These are phyloP conservation scores for Entomortierella chlamydospora DNA, from an alignment of 192 early-diverging fungal species.

Conservation along the genomic window DNA sequence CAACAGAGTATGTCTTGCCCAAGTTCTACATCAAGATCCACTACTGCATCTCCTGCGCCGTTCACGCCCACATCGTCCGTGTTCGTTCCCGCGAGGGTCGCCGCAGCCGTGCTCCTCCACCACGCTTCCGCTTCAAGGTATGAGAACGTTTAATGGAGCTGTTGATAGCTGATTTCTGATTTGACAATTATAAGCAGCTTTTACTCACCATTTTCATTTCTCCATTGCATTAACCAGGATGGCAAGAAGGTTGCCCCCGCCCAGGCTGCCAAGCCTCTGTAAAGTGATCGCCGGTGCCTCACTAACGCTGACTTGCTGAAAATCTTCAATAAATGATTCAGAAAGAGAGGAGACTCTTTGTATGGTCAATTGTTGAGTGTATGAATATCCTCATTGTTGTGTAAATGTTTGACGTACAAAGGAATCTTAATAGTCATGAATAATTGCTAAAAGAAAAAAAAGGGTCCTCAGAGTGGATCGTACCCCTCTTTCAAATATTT, in stretches of 20 bases:
- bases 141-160: too few relatives aligned
- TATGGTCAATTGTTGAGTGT: conserved; percentile 33
- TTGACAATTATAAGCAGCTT: too few relatives aligned
- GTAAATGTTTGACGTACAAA: too few relatives aligned
- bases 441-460: too few relatives aligned
- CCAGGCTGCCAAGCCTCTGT: conserved; percentile 56
- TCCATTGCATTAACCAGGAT: conserved; percentile 53
- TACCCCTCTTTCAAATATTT: background rate
- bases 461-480: background rate
- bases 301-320: conserved; percentile 18
- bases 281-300: conserved; percentile 31
- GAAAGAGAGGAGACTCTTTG: conserved; percentile 45
- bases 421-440: too few relatives aligned
- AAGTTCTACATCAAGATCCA: conserved; percentile 99
- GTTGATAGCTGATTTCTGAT: too few relatives aligned
- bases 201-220: background rate
- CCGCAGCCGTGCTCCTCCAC: conserved; percentile 93
- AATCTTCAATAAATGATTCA: conserved; percentile 38
- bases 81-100: conserved; percentile 90
- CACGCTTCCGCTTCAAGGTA: conserved; percentile 87
- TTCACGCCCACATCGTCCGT: conserved; percentile 94
- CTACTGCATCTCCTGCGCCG: conserved; percentile 98
- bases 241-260: conserved; percentile 69
- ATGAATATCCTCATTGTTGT: background rate
- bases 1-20: conserved; percentile 95